These are phyloP conservation scores for Drechslera avenae DNA, from an alignment of 2,329 filamentous ascomycete genomes.

Conservation along the genomic window DNA sequence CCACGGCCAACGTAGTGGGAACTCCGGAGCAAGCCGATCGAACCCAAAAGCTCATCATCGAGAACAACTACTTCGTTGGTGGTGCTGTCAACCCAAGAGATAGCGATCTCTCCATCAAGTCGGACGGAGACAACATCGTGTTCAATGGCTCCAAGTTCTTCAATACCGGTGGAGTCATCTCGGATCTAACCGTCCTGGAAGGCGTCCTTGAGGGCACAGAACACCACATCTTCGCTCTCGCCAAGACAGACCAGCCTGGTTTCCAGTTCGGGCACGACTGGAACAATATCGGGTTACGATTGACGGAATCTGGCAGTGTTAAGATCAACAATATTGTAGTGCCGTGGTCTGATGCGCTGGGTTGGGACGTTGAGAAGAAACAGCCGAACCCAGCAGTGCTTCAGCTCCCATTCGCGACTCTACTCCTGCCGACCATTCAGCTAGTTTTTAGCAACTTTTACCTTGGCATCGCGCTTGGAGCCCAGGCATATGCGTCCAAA, in stretches of 20 bases:
- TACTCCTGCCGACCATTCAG: constrained; percentile 68
- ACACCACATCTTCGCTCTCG: constrained; percentile 67
- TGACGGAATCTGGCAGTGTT: constrained; percentile 68
- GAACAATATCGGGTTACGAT: constrained; percentile 67
- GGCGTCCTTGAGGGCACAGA: constrained; percentile 63
- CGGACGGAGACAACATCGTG: constrained; percentile 60
- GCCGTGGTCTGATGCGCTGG: constrained; percentile 66
- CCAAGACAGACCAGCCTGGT: constrained; percentile 62
- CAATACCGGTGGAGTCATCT: constrained; percentile 70
- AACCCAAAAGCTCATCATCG: constrained; percentile 61
- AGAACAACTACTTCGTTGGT: constrained; percentile 69
- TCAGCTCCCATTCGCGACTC: constrained; percentile 59
- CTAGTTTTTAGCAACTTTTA: constrained; percentile 71
- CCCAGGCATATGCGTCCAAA: constrained; percentile 59
- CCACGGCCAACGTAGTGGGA: constrained; percentile 65
- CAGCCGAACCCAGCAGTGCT: constrained; percentile 58
- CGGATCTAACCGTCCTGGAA: constrained; percentile 69
- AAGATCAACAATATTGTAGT: constrained; percentile 63
- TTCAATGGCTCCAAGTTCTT: constrained; percentile 70
- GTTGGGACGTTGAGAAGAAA: constrained; percentile 61
- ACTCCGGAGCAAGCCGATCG: constrained; percentile 64
- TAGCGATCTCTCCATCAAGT: constrained; percentile 62
- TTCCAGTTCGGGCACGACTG: constrained; percentile 66
- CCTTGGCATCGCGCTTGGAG: constrained; percentile 65
- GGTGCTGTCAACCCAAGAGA: constrained; percentile 69